Conservation (phyloP, 1,139 yeast genomes). For the Yamadazyma triangularis region DNA sequence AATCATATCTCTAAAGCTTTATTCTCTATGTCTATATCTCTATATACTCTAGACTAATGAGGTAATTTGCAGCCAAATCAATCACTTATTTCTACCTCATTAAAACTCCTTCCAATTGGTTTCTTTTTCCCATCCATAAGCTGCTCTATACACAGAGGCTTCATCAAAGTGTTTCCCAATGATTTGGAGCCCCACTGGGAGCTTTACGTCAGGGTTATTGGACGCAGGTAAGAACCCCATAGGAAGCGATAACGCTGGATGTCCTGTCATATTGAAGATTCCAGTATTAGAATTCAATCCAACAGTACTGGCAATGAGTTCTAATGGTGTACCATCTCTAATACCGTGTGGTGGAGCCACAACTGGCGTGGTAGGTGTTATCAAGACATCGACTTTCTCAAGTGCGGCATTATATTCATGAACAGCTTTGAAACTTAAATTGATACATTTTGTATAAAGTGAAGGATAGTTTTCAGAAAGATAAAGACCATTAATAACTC, state of each 20-base stretch:
- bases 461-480: constrained; percentile 9
- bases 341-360: constrained; percentile 11
- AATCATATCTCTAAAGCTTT: too few relatives aligned
- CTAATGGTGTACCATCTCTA: constrained; percentile 9
- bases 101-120: constrained; percentile 9
- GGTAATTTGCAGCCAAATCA: too few relatives aligned
- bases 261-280: constrained; percentile 12
- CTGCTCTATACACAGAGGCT: constrained; percentile 7
- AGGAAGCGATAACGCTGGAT: constrained; percentile 11
- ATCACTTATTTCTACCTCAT: too few relatives aligned
- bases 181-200: constrained; percentile 11
- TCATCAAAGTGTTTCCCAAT: constrained; percentile 12
- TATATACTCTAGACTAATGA: too few relatives aligned
- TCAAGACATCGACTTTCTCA: constrained; percentile 9
- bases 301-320: constrained; percentile 8
- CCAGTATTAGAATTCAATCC: constrained; percentile 11
- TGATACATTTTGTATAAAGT: constrained; percentile 11
- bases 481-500: constrained; percentile 9
- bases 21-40: too few relatives aligned
- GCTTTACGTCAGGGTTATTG: constrained; percentile 8
- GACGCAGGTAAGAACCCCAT: constrained; percentile 9
- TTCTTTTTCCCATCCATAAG: constrained; percentile 10
- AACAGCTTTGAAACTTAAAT: constrained; percentile 9
- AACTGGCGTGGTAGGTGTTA: constrained; percentile 10
- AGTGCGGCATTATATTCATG: constrained; percentile 9